phyloP scores from a whole-genome alignment of 306 rosid species.

The Begonia fuchsioides region DNA sequence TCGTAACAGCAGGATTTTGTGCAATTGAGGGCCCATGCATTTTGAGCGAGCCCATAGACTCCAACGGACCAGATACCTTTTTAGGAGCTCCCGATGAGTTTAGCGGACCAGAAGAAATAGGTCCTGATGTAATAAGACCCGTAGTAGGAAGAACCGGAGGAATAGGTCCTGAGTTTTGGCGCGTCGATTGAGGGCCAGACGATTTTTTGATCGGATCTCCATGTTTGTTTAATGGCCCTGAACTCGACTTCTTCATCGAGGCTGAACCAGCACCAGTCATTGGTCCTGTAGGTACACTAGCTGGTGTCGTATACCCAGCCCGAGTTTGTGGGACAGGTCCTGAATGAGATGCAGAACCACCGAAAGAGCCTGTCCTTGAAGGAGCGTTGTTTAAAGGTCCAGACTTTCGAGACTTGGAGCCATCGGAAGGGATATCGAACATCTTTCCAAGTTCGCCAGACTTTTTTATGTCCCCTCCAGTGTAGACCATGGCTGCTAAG shows the following conservation, averaged over 20 bases:
- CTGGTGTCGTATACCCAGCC: slow-evolving; percentile 46
- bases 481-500: slow-evolving; percentile 80
- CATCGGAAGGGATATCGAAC: slow-evolving; percentile 81
- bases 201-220: slow-evolving; percentile 88
- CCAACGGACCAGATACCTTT: slow-evolving; percentile 83
- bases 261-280: slow-evolving; percentile 50
- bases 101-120: slow-evolving; percentile 75
- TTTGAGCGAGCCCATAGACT: slow-evolving; percentile 63
- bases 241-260: slow-evolving; percentile 64
- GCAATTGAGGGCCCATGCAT: slow-evolving; percentile 23
- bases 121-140: slow-evolving; percentile 84
- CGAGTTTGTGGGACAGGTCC: slow-evolving; percentile 76
- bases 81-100: slow-evolving; percentile 85
- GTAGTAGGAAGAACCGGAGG: slow-evolving; percentile 83
- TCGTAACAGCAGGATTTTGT: slow-evolving; percentile 68
- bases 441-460: slow-evolving; percentile 85
- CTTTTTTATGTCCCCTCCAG: slow-evolving; percentile 84
- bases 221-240: slow-evolving; percentile 80
- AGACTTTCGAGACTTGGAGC: slow-evolving; percentile 76
- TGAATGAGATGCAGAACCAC: slow-evolving; percentile 75
- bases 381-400: slow-evolving; percentile 62
- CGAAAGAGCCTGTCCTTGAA: slow-evolving; percentile 80
- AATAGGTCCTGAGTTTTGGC: slow-evolving; percentile 83
- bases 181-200: slow-evolving; percentile 89
- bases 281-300: slow-evolving; percentile 45